Evolutionary conservation across 148 eudicot genomes (phyloP), one percentile per base, ranked within the genome.

Genomic region (Selenicereus undatus): DNA sequence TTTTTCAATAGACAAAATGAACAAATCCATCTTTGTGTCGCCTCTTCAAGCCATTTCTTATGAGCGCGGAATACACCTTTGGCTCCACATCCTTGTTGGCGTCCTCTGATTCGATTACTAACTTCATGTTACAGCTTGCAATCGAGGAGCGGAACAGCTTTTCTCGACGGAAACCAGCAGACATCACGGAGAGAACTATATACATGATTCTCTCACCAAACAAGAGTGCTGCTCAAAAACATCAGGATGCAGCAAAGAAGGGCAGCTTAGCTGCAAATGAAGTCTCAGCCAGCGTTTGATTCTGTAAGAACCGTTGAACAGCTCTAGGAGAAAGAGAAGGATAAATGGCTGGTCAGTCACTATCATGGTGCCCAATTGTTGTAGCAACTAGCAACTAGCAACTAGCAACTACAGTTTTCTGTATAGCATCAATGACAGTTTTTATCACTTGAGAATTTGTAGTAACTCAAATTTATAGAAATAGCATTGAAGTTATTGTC

Each of bases 161-260:
- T 79, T 50, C 84, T 71, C 76, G 84, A 69, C 75, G 79, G n/a
- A 78, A 64, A 75, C 60, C 74, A 82, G 83, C 79, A 60, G 84
- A 85, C 3, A 79, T 95, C 79, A 87, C 88, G 0, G 97, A 91
- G 71, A 88, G 93, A 84, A 88, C 86, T 80, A 87, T 95, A 76
- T 91, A 71, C 66, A 79, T 92, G 80, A 85, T 95, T 76, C 80
- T 95, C 90, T 83, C 89, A 75, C 98, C 98, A 17, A 95, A 95
- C 83, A 95, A 93, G 84, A 89, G 82, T n/a, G 43, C 81, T 81
- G 62, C 76, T 80, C 97, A 86, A 84, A 93, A 92, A 81, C 76
- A 87, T 76, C 90, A 81, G 77, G 97, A 91, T 72, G 26, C 82
- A n/a, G 91, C 92, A 27, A 90, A 90, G 88, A 91, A 93, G 82